phyloP scores from a whole-genome alignment of 495 filamentous ascomycete genomes.

The Penicillium longicatenatum region DNA sequence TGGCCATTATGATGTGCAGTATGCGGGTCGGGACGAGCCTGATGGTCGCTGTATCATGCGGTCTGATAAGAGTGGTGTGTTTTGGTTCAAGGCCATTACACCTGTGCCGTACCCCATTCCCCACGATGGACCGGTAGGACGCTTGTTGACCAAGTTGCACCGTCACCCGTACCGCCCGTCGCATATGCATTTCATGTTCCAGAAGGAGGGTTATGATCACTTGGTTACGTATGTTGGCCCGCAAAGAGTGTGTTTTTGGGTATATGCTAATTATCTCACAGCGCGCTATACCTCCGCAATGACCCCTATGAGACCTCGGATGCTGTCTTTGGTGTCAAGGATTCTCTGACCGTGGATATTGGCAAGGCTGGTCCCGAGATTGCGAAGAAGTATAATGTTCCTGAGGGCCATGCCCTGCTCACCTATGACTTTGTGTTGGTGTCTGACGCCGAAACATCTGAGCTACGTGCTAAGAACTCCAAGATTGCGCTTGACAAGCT shows the following conservation, averaged over 20 bases:
- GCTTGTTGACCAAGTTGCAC: conserved; percentile 67
- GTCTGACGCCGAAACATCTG: conserved; percentile 67
- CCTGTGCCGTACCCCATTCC: conserved; percentile 91
- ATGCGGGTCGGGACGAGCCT: conserved; percentile 65
- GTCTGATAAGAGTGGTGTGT: conserved; percentile 67
- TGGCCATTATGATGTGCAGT: conserved; percentile 90
- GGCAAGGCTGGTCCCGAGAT: conserved; percentile 61
- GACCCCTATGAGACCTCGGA: conserved; percentile 91
- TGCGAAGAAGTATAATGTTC: conserved; percentile 58
- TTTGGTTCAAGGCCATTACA: conserved; percentile 88
- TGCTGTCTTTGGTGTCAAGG: conserved; percentile 91
- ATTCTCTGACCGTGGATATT: conserved; percentile 75
- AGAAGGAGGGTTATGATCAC: conserved; percentile 80
- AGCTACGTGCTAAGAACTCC: conserved; percentile 70
- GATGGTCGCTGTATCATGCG: conserved; percentile 82
- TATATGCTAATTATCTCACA: conserved; percentile 22
- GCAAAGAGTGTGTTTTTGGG: not conserved
- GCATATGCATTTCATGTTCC: conserved; percentile 96
- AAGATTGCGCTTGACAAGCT: conserved; percentile 68
- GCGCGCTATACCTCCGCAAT: conserved; percentile 77
- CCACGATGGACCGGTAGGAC: conserved; percentile 85
- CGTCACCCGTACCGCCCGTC: conserved; percentile 82
- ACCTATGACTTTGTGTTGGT: conserved; percentile 76
- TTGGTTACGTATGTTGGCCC: conserved; percentile 80
- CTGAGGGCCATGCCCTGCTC: conserved; percentile 55